Evolutionary conservation across 148 eudicot species (phyloP).

Genomic region (Arctostaphylos glauca): DNA sequence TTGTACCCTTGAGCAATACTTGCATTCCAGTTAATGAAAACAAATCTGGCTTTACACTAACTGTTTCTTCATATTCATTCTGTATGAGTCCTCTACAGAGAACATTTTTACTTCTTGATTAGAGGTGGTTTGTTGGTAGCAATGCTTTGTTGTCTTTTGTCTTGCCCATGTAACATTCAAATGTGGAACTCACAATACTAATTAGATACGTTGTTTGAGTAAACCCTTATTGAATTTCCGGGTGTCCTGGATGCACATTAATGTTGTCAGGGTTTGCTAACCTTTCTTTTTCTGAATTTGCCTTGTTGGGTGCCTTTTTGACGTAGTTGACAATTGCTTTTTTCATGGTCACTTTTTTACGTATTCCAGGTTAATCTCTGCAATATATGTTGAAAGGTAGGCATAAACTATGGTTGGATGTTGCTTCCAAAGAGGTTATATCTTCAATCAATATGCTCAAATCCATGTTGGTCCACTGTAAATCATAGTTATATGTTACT

Average conservation of each 20-base stretch:
- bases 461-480: neutral
- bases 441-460: neutral
- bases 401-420: neutral
- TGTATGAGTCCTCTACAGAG: too few relatives aligned
- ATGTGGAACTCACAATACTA: neutral
- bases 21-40: too few relatives aligned
- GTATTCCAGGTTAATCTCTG: neutral
- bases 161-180: neutral
- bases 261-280: neutral
- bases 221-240: neutral
- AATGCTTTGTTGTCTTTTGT: neutral
- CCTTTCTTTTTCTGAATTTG: neutral
- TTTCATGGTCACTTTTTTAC: neutral
- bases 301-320: neutral
- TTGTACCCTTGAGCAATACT: too few relatives aligned
- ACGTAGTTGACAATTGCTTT: neutral
- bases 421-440: neutral
- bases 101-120: neutral
- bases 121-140: neutral
- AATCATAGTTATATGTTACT: neutral
- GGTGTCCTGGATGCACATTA: neutral
- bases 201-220: neutral
- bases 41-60: too few relatives aligned
- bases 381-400: neutral
- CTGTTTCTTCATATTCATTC: too few relatives aligned